Base-by-base conservation (phyloP, 2,329 filamentous ascomycete species). In the Penicillium decumbens region DNA sequence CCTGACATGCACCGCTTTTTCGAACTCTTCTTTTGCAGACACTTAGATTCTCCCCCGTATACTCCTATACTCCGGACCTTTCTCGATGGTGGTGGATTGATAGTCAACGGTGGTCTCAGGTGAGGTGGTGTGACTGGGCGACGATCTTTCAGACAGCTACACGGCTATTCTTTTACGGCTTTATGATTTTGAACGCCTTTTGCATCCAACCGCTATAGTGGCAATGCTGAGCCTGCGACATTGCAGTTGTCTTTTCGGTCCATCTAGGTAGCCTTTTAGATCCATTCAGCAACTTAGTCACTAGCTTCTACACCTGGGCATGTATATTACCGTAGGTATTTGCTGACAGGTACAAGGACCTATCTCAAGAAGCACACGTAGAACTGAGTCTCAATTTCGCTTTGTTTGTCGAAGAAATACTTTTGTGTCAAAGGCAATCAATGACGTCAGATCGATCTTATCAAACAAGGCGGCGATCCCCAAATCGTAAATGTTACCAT, bases 361-460 rank as follows among this genome's bases (percentile, higher is more conserved):
- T 18, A 18, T 18, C 15, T 18, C 15, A 18, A 18, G 15, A 18
- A 18, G 15, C 15, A 18, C 15, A 18, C 15, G 15, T 18, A 18
- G 15, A 18, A 18, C 15, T 18, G 15, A 18, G 15, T 18, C 15
- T 18, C 15, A 18, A 18, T 18, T 18, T 18, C 15, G 15, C 15
- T 18, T 18, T 18, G 15, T 18, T 18, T 18, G 2, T 18, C 15
- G 15, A 18, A 18, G 15, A 18, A 18, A 18, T 18, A 18, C 15
- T 18, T 18, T 37, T 37, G 9, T 10, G 3, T 7, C 15, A 10
- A 18, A 10, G 27, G 29, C 8, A 29, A 25, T 47, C 27, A 10
- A 50, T 50, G 48, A 50, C 43, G 48, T 50, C 48, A 50, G 30
- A 28, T 41, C 12, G 20, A 43, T n/a, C 33, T n/a, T 50, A 43